Percentiles rank a stretch among this genome's conserved stretches.
Conservation (phyloP, 192 early-diverging fungal genomes). For the Phycomyces nitens region DNA sequence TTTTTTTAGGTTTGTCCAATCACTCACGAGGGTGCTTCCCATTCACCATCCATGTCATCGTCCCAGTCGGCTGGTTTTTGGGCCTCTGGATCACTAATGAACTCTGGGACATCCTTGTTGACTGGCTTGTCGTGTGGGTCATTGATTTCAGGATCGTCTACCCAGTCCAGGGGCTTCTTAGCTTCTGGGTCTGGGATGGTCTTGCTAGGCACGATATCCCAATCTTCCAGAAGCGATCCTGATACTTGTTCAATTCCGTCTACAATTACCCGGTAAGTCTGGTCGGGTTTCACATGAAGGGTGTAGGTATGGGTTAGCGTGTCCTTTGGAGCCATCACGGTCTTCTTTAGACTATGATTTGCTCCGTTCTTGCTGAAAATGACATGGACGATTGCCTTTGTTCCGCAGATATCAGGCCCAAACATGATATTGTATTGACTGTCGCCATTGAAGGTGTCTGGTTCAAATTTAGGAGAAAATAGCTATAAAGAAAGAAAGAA, state of each 20-base stretch:
- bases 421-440: conserved; percentile 80
- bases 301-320: conserved; percentile 88
- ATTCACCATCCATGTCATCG: conserved; percentile 95
- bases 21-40: conserved; percentile 72
- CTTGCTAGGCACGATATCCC: conserved; percentile 75
- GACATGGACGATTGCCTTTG: conserved; percentile 87
- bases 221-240: conserved; percentile 77
- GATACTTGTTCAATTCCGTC: conserved; percentile 75
- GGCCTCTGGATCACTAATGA: conserved; percentile 79
- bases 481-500: conserved; percentile 39
- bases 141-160: conserved; percentile 65
- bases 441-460: conserved; percentile 78
- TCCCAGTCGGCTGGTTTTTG: conserved; percentile 90
- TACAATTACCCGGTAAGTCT: conserved; percentile 70
- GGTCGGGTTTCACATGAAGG: conserved; percentile 72
- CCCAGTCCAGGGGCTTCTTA: conserved; percentile 89
- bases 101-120: conserved; percentile 72
- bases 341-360: conserved; percentile 76
- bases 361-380: conserved; percentile 94
- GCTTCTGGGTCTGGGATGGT: conserved; percentile 77
- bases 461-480: conserved; percentile 74
- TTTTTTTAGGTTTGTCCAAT: no score
- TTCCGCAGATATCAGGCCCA: conserved; percentile 92
- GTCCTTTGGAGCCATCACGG: conserved; percentile 68
- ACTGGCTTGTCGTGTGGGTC: conserved; percentile 76